These are phyloP conservation scores for Myriosclerotinia curreyana DNA, from an alignment of 2,329 filamentous ascomycete genomes.

Conservation along the genomic window DNA sequence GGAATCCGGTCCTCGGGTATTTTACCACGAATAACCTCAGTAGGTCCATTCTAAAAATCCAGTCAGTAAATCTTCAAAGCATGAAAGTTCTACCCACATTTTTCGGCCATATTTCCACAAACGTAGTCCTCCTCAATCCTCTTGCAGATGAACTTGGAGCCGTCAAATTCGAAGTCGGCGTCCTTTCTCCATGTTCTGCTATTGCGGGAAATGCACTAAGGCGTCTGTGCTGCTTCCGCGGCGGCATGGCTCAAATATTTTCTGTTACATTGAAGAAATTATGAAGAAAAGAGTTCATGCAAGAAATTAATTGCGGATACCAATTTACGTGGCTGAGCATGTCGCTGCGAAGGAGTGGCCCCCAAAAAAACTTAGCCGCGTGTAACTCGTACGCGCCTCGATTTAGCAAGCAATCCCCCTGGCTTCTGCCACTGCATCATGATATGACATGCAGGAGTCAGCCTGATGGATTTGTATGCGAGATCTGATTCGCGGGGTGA, in stretches of 20 bases:
- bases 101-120: slow-evolving; percentile 15
- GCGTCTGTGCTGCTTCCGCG: slow-evolving; percentile 12
- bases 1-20: slow-evolving; percentile 7
- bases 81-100: neutral
- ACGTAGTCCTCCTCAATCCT: slow-evolving; percentile 2
- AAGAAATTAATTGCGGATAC: neutral
- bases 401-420: slow-evolving; percentile 17
- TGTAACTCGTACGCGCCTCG: slow-evolving; percentile 2
- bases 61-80: no score
- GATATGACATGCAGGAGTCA: slow-evolving; percentile 4
- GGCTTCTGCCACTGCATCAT: neutral
- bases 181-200: slow-evolving; percentile 7
- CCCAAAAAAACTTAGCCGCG: slow-evolving; percentile 5
- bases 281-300: neutral
- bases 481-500: slow-evolving; percentile 1
- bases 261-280: neutral
- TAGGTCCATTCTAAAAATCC: neutral
- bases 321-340: neutral
- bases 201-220: slow-evolving; percentile 17
- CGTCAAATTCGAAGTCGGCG: neutral
- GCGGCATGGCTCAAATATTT: neutral
- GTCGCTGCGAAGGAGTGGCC: neutral
- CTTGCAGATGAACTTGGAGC: neutral
- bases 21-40: slow-evolving; percentile 6
- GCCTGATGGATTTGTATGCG: neutral